Percentiles rank a stretch among this genome's conserved stretches.
Evolutionary conservation across 345 rosid species (phyloP).

Genomic region (Melaleuca quinquenervia): DNA sequence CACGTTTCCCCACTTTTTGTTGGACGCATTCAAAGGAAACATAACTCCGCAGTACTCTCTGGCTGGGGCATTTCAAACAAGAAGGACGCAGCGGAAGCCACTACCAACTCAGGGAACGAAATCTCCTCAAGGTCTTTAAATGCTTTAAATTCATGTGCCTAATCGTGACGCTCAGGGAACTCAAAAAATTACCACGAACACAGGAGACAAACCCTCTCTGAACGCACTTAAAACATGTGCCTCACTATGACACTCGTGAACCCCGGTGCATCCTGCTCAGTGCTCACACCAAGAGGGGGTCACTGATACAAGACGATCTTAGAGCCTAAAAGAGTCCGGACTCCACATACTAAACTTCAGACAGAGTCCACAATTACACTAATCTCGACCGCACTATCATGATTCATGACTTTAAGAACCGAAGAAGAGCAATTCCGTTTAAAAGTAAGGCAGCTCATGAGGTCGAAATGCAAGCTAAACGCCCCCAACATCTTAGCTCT

Average conservation of each 20-base stretch:
- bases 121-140: neutral
- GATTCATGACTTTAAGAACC: neutral
- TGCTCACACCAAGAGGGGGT: neutral
- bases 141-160: neutral
- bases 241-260: neutral
- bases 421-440: neutral
- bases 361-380: neutral
- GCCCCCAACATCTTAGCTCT: neutral
- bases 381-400: neutral
- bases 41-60: neutral
- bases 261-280: neutral
- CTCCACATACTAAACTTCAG: neutral
- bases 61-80: neutral
- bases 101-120: neutral
- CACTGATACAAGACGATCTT: neutral
- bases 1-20: neutral
- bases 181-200: neutral
- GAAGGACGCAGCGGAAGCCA: neutral
- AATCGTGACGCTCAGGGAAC: neutral
- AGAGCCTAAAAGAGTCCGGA: neutral
- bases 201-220: neutral
- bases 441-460: neutral
- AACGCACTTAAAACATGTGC: no score
- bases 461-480: neutral
- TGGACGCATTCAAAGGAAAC: neutral